Percentiles rank a stretch among this genome's conserved stretches.
Conservation (phyloP, 148 eudicot genomes). For the Dysphania ambrosioides region DNA sequence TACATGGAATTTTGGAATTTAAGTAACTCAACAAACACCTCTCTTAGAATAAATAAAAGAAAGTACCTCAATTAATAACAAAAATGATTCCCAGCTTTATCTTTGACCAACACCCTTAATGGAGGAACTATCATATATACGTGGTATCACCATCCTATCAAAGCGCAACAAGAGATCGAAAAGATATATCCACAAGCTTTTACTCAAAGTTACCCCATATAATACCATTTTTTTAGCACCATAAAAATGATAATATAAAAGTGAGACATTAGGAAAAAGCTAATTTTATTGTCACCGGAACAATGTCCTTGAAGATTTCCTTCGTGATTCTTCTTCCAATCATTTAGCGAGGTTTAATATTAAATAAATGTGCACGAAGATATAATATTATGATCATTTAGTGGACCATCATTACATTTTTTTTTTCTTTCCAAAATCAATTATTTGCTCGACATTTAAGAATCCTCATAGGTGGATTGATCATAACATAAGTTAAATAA, state of each 20-base stretch:
- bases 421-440: background rate
- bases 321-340: conserved; percentile 14
- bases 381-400: conserved; percentile 10
- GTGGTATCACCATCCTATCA: conserved; percentile 9
- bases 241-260: background rate
- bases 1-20: background rate
- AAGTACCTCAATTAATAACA: conserved; percentile 19
- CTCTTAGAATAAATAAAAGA: no score
- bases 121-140: conserved; percentile 14
- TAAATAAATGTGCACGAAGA: conserved; percentile 10
- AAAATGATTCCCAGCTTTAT: conserved; percentile 16
- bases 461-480: conserved; percentile 14
- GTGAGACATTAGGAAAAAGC: background rate
- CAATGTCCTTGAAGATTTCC: background rate
- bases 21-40: conserved; percentile 11
- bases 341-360: conserved; percentile 5
- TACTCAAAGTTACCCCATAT: background rate
- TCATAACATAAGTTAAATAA: no score
- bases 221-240: background rate
- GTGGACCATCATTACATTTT: conserved; percentile 7
- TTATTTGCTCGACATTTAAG: conserved; percentile 5
- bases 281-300: background rate
- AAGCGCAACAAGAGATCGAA: background rate
- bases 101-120: conserved; percentile 12
- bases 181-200: background rate